Evolutionary conservation across 2,329 filamentous ascomycete genomes (phyloP), one percentile per base, ranked within the genome.

Genomic region (Coleophoma crateriformis): DNA sequence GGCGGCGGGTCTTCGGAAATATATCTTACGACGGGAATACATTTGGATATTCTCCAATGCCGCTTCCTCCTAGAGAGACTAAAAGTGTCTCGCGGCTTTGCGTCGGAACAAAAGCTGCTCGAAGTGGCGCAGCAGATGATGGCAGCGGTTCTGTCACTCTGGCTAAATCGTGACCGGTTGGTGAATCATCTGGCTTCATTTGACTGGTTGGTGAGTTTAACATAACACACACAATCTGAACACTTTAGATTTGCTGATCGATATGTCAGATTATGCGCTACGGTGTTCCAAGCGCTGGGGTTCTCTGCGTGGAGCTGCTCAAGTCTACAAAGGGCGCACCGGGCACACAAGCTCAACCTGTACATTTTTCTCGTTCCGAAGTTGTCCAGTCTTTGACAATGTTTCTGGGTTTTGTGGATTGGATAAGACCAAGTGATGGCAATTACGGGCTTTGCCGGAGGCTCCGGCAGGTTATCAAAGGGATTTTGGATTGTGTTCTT

Each of bases 351-450:
- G 5, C 35, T 6, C 37, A 15, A 20, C 20, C 10, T 15, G 7
- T 27, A 27, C 27, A 27, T 27, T 27, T 27, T 27, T 45, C 49
- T 17, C 35, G 49, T 6, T 44, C 37, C 11, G 17, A 38, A 22
- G 39, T 44, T 13, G 45, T 51, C 14, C 49, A 51, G 32, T 39
- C 22, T 14, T 38, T 51, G 14, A 51, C 39, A 7, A 40, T 51
- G 34, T 51, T 51, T 33, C 38, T 44, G 12, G 40, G 32, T 13
- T 52, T 52, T 20, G 20, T 52, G n/a, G 34, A 45, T 33, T 52
- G 50, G 50, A 43, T 50, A 8, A 27, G 47, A 15, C 47, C 46
- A 7, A 52, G 47, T 13, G 47, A 52, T 27, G 50, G 50, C 13
- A 52, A 52, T 35, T 40, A 46, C 17, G 20, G 14, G n/a, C 40